These are phyloP conservation scores for Cordyceps fumosorosea DNA, from an alignment of 2,329 filamentous ascomycete species.

Conservation along the genomic window DNA sequence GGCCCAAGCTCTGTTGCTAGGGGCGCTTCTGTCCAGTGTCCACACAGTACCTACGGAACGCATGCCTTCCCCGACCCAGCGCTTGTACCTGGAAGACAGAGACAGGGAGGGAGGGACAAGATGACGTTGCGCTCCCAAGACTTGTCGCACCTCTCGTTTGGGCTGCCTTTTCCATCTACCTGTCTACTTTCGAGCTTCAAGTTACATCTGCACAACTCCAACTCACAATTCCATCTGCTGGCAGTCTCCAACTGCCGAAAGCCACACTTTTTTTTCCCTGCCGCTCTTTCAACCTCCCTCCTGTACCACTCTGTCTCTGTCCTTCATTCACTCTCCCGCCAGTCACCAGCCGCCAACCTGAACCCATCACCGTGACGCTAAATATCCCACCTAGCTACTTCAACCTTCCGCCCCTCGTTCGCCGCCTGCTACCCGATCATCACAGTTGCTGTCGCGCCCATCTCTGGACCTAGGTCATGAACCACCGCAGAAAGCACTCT, in stretches of 20 bases:
- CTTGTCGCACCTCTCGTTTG: slow-evolving; percentile 2
- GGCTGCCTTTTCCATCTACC: background rate
- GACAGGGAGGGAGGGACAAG: background rate
- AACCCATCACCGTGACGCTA: background rate
- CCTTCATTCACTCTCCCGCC: background rate
- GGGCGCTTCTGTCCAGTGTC: background rate
- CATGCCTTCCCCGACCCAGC: too few relatives aligned
- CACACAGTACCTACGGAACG: background rate
- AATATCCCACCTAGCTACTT: background rate
- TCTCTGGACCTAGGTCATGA: slow-evolving; percentile 1
- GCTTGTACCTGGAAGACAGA: too few relatives aligned
- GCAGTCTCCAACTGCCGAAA: background rate
- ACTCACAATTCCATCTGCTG: background rate
- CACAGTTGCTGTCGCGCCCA: background rate
- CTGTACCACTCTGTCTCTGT: background rate
- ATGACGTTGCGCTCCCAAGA: slow-evolving; percentile 1
- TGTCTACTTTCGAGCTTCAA: background rate
- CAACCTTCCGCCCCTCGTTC: background rate
- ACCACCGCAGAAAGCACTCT: background rate
- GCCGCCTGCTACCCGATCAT: background rate
- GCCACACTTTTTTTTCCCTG: background rate
- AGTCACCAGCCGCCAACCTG: background rate
- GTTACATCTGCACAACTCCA: background rate
- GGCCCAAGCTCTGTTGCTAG: slow-evolving; percentile 1
- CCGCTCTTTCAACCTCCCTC: background rate